phyloP scores from a whole-genome alignment of 73 alveolate genomes.

The Loxodes magnus region DNA sequence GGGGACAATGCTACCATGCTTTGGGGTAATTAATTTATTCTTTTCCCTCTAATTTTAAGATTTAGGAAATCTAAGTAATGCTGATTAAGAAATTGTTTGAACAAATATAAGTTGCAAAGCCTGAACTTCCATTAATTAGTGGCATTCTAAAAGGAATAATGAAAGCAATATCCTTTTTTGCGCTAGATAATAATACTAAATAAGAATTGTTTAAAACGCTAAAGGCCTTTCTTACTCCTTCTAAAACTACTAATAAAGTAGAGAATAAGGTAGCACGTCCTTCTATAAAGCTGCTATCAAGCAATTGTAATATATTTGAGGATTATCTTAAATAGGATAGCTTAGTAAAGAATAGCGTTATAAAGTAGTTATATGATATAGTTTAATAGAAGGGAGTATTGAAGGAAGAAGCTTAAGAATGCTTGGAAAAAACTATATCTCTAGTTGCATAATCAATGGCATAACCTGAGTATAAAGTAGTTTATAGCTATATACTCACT shows the following conservation, averaged over 20 bases:
- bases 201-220: neutral
- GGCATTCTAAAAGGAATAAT: slow-evolving; percentile 11
- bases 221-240: slow-evolving; percentile 4
- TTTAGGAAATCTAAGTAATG: too few relatives aligned
- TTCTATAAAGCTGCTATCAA: neutral
- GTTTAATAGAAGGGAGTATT: neutral
- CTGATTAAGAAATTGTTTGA: too few relatives aligned
- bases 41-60: too few relatives aligned
- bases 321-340: neutral
- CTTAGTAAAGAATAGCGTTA: neutral
- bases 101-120: too few relatives aligned
- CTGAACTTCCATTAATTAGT: neutral
- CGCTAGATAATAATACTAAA: neutral
- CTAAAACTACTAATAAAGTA: neutral
- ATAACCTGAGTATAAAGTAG: neutral
- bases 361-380: neutral
- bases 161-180: neutral
- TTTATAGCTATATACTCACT: slow-evolving; percentile 1
- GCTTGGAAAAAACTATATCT: neutral
- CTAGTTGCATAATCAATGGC: slow-evolving; percentile 2
- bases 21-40: too few relatives aligned
- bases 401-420: neutral
- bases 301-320: neutral
- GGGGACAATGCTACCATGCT: too few relatives aligned
- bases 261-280: neutral